phyloP scores from a whole-genome alignment of 2,329 filamentous ascomycete species.

The Parastagonospora nodorum region DNA sequence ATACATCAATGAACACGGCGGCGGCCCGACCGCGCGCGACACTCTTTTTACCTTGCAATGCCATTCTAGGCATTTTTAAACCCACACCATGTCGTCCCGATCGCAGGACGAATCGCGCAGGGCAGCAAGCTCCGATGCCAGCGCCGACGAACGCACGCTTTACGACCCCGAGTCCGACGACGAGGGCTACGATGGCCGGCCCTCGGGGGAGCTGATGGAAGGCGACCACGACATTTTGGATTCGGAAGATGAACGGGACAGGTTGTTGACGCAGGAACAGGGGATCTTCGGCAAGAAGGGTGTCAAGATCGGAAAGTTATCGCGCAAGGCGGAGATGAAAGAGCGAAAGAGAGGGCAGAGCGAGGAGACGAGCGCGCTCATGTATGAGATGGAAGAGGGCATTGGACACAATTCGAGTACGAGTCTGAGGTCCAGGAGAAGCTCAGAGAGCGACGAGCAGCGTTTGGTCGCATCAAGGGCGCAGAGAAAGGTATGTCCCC shows the following conservation, averaged over 20 bases:
- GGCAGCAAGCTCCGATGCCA: slow-evolving; percentile 25
- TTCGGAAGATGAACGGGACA: slow-evolving; percentile 54
- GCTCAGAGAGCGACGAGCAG: slow-evolving; percentile 55
- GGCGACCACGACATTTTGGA: slow-evolving; percentile 49
- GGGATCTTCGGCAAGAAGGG: slow-evolving; percentile 34
- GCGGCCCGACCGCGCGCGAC: slow-evolving; percentile 9
- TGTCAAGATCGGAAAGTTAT: slow-evolving; percentile 37
- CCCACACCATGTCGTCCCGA: slow-evolving; percentile 27
- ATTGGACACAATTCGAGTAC: slow-evolving; percentile 62
- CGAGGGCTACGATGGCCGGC: slow-evolving; percentile 39
- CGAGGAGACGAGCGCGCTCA: slow-evolving; percentile 74
- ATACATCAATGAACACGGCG: slow-evolving; percentile 1
- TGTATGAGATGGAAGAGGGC: slow-evolving; percentile 92
- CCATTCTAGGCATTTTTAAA: slow-evolving; percentile 6
- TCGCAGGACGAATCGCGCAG: slow-evolving; percentile 18
- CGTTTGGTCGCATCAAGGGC: slow-evolving; percentile 59
- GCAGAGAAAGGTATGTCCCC: slow-evolving; percentile 37
- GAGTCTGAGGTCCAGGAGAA: slow-evolving; percentile 41
- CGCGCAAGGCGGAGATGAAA: slow-evolving; percentile 30
- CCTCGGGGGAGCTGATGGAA: slow-evolving; percentile 42
- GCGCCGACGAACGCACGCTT: slow-evolving; percentile 37
- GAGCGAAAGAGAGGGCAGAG: slow-evolving; percentile 51
- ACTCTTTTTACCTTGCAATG: slow-evolving; percentile 12
- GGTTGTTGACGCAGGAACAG: slow-evolving; percentile 43
- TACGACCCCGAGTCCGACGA: slow-evolving; percentile 38